Evolutionary conservation across 495 filamentous ascomycete species (phyloP).

Genomic region (Penicillium coprophilum): DNA sequence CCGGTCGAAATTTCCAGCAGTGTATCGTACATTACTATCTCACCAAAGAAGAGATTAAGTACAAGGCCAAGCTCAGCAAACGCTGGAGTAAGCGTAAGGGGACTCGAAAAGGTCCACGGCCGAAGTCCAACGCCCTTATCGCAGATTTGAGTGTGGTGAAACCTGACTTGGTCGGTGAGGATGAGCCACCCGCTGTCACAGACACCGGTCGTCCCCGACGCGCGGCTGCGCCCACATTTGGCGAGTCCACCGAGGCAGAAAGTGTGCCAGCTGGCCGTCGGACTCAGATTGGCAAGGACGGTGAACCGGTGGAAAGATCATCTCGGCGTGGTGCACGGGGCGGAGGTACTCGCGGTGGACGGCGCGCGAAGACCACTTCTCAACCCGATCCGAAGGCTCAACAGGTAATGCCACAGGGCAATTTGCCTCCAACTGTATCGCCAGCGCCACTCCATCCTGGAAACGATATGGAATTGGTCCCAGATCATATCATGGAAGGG

Average conservation of each 20-base stretch:
- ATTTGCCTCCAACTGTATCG: slow-evolving; percentile 24
- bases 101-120: slow-evolving; percentile 51
- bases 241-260: slow-evolving; percentile 57
- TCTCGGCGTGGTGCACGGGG: slow-evolving; percentile 48
- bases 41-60: slow-evolving; percentile 81
- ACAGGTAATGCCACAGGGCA: slow-evolving; percentile 20
- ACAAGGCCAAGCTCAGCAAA: slow-evolving; percentile 77
- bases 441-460: slow-evolving; percentile 15
- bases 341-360: slow-evolving; percentile 40
- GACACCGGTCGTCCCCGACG: slow-evolving; percentile 68
- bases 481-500: slow-evolving; percentile 34
- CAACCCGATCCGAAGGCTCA: slow-evolving; percentile 37
- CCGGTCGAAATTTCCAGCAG: slow-evolving; percentile 72
- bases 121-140: slow-evolving; percentile 73
- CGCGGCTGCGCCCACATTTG: slow-evolving; percentile 71
- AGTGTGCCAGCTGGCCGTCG: slow-evolving; percentile 43
- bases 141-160: slow-evolving; percentile 64
- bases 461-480: slow-evolving; percentile 35
- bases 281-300: slow-evolving; percentile 45
- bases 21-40: slow-evolving; percentile 96
- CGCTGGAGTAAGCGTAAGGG: slow-evolving; percentile 66
- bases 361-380: slow-evolving; percentile 33
- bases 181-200: slow-evolving; percentile 55
- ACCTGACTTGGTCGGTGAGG: slow-evolving; percentile 57
- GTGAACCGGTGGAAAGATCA: slow-evolving; percentile 58